A percentile compares a stretch with the other conserved stretches of the same genome.
These are phyloP conservation scores for Piloderma croceum DNA, from an alignment of 768 basidiomycete genomes.

Conservation along the genomic window DNA sequence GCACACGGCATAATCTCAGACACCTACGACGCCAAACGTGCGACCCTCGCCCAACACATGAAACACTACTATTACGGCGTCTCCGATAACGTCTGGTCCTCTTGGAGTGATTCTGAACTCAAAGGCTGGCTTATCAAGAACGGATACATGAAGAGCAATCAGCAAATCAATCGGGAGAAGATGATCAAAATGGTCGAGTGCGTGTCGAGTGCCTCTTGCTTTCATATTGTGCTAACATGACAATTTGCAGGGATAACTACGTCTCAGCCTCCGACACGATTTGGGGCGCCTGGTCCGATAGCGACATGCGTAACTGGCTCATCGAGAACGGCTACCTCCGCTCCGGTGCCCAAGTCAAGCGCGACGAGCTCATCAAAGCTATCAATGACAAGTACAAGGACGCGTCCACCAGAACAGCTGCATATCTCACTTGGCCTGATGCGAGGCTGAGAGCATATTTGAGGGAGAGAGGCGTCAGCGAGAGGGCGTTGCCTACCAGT, in stretches of 20 bases:
- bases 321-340: constrained; percentile 62
- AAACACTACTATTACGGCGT: constrained; percentile 68
- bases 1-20: constrained; percentile 68
- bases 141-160: constrained; percentile 65
- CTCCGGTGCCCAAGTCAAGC: constrained; percentile 51
- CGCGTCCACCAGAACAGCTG: constrained; percentile 36
- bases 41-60: constrained; percentile 62
- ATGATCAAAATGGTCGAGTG: constrained; percentile 67
- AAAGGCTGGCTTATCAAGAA: constrained; percentile 76
- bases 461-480: constrained; percentile 67
- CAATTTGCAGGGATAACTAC: constrained; percentile 57
- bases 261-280: constrained; percentile 50
- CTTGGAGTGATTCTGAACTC: constrained; percentile 77
- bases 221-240: neutral
- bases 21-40: constrained; percentile 51
- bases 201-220: constrained; percentile 23
- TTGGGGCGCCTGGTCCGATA: constrained; percentile 69
- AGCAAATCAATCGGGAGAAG: constrained; percentile 65
- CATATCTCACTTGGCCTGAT: constrained; percentile 89
- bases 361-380: constrained; percentile 70
- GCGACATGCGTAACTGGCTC: constrained; percentile 67
- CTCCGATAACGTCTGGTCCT: constrained; percentile 48
- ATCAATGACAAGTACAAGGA: constrained; percentile 64
- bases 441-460: constrained; percentile 88
- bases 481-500: constrained; percentile 55